These are phyloP conservation scores for Arachnomyces sp. DNA, from an alignment of 2,329 filamentous ascomycete genomes.

Conservation along the genomic window DNA sequence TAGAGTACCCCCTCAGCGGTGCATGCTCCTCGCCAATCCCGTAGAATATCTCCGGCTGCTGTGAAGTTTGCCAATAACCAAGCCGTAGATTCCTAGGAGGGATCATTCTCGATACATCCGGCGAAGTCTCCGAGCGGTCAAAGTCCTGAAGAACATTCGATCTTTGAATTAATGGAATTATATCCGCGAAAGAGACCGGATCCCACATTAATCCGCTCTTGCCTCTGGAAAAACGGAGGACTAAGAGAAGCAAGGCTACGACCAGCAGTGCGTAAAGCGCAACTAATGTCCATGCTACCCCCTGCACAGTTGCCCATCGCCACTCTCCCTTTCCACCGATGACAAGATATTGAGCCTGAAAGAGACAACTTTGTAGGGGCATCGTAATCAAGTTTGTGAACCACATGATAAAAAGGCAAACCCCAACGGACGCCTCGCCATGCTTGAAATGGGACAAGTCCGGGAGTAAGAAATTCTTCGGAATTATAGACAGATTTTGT, in stretches of 20 bases:
- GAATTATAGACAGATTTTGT: conserved; percentile 52
- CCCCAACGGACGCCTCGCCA: conserved; percentile 60
- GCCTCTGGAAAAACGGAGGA: conserved; percentile 57
- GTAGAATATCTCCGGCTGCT: conserved; percentile 65
- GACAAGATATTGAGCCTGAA: conserved; percentile 58
- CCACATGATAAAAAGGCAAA: conserved; percentile 66
- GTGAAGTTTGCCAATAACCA: conserved; percentile 76
- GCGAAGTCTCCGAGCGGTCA: conserved; percentile 57
- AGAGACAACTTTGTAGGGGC: conserved; percentile 71
- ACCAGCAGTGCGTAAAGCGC: conserved; percentile 64
- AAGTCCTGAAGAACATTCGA: conserved; percentile 74
- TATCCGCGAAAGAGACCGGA: conserved; percentile 69
- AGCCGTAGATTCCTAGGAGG: conserved; percentile 59
- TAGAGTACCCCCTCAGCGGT: conserved; percentile 38
- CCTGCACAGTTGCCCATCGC: conserved; percentile 73
- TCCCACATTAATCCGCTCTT: conserved; percentile 81
- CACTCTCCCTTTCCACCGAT: conserved; percentile 54
- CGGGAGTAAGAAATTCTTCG: conserved; percentile 61
- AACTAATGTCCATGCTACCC: conserved; percentile 70
- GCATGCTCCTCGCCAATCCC: conserved; percentile 61
- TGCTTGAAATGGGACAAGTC: conserved; percentile 60
- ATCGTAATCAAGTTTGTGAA: conserved; percentile 65
- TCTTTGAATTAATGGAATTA: conserved; percentile 68
- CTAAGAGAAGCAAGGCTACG: conserved; percentile 49
- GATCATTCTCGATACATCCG: conserved; percentile 40